Evolutionary conservation across 768 basidiomycete species (phyloP).

Genomic region (Calocybe cyanea): DNA sequence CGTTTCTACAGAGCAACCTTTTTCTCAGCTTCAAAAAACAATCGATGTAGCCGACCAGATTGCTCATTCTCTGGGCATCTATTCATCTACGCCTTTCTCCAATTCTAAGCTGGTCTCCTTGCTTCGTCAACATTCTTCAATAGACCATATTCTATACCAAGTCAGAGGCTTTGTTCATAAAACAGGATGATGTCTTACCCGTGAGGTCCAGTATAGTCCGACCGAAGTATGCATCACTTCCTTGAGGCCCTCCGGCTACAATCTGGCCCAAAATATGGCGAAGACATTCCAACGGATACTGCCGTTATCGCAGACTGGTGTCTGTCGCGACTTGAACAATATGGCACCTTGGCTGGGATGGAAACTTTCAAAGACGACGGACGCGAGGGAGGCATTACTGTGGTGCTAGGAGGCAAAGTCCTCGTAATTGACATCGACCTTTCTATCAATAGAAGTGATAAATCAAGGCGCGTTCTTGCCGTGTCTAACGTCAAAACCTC

Average conservation of each 20-base stretch:
- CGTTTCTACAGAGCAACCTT: constrained; percentile 36
- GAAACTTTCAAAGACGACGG: constrained; percentile 67
- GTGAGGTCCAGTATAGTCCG: constrained; percentile 38
- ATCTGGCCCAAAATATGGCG: constrained; percentile 50
- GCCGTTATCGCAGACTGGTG: constrained; percentile 51
- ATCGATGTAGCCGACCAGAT: constrained; percentile 50
- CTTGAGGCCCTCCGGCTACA: constrained; percentile 44
- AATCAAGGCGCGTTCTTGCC: constrained; percentile 32
- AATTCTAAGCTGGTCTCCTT: constrained; percentile 68
- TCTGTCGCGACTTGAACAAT: constrained; percentile 52
- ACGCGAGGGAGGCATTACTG: constrained; percentile 44
- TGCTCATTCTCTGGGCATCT: constrained; percentile 49
- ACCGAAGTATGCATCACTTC: constrained; percentile 48
- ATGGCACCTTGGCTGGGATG: constrained; percentile 67
- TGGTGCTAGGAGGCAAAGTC: constrained; percentile 76
- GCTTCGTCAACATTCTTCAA: constrained; percentile 57
- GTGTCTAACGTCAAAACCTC: constrained; percentile 67
- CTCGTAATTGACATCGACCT: constrained; percentile 77
- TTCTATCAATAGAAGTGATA: constrained; percentile 36
- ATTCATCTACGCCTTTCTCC: constrained; percentile 45
- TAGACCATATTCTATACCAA: constrained; percentile 47
- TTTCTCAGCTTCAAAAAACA: constrained; percentile 44
- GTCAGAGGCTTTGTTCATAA: constrained; percentile 32
- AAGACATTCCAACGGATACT: constrained; percentile 56
- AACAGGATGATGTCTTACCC: constrained; percentile 12